A percentile compares a stretch with the other conserved stretches of the same genome.
phyloP scores from a whole-genome alignment of 768 basidiomycete species.

The Boletus rubropictus region DNA sequence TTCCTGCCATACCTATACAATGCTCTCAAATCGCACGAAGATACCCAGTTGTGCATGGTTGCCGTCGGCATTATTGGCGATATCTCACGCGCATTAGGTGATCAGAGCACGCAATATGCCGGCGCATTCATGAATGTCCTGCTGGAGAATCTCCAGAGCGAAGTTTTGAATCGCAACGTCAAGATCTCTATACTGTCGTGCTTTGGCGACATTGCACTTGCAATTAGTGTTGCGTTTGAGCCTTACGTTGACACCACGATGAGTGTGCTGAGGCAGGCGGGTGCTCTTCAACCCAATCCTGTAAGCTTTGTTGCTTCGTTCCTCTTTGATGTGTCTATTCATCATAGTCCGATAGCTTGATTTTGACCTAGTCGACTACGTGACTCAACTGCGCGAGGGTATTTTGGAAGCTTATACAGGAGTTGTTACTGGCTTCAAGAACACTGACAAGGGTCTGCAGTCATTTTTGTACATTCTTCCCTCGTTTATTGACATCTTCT shows the following conservation, averaged over 20 bases:
- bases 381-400: constrained; percentile 82
- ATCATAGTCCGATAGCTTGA: constrained; percentile 48
- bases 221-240: constrained; percentile 79
- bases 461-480: not conserved
- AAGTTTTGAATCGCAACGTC: constrained; percentile 86
- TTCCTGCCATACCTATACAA: constrained; percentile 84
- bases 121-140: constrained; percentile 88
- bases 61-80: constrained; percentile 96
- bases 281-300: constrained; percentile 79
- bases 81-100: constrained; percentile 89
- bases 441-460: constrained; percentile 62
- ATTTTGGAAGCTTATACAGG: constrained; percentile 97
- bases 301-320: constrained; percentile 38
- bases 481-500: constrained; percentile 1
- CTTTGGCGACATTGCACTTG: constrained; percentile 95
- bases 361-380: constrained; percentile 90
- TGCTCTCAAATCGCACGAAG: constrained; percentile 89
- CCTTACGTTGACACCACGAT: constrained; percentile 89
- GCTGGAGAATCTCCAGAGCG: constrained; percentile 85
- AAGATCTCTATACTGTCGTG: constrained; percentile 95
- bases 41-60: constrained; percentile 92
- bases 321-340: not conserved
- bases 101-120: constrained; percentile 77
- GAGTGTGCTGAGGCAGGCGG: constrained; percentile 87
- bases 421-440: constrained; percentile 86